phyloP scores from a whole-genome alignment of 2,329 filamentous ascomycete species.

The Sporothrix euskadiensis region DNA sequence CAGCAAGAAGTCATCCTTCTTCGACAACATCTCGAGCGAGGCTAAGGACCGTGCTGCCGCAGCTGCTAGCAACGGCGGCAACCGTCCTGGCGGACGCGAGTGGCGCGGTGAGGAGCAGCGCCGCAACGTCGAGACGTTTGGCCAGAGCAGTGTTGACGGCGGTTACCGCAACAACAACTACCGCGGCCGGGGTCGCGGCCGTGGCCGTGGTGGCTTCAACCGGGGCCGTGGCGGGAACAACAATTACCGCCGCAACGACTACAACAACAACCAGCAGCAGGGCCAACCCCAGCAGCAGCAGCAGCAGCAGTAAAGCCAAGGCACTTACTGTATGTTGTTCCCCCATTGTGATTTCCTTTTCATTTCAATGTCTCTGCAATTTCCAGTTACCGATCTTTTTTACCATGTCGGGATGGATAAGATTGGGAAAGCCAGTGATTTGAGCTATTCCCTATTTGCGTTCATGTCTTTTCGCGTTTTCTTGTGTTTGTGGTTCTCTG shows the following conservation, averaged over 20 bases:
- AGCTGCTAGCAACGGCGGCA: constrained; percentile 45
- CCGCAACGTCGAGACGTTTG: constrained; percentile 97
- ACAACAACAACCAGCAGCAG: constrained; percentile 25
- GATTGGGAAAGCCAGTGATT: constrained; percentile 1
- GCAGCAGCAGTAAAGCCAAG: neutral
- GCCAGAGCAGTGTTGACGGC: constrained; percentile 90
- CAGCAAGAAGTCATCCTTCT: constrained; percentile 88
- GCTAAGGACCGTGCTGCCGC: constrained; percentile 82
- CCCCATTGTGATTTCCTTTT: neutral
- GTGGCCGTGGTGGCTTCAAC: constrained; percentile 54
- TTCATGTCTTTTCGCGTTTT: neutral
- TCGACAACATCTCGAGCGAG: constrained; percentile 97
- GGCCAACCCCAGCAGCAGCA: constrained; percentile 19
- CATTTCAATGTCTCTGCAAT: neutral
- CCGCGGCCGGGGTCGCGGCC: constrained; percentile 75
- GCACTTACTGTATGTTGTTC: neutral
- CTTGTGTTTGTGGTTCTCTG: neutral
- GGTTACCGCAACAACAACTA: constrained; percentile 71
- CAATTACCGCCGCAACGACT: constrained; percentile 30
- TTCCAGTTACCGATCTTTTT: neutral
- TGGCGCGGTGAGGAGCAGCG: constrained; percentile 91
- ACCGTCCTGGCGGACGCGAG: constrained; percentile 75
- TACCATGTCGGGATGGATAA: neutral
- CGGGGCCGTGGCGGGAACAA: constrained; percentile 41
- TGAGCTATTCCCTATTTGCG: neutral